These are phyloP conservation scores for Kitagawia praeruptora DNA, from an alignment of 129 eudicot species.

Conservation along the genomic window DNA sequence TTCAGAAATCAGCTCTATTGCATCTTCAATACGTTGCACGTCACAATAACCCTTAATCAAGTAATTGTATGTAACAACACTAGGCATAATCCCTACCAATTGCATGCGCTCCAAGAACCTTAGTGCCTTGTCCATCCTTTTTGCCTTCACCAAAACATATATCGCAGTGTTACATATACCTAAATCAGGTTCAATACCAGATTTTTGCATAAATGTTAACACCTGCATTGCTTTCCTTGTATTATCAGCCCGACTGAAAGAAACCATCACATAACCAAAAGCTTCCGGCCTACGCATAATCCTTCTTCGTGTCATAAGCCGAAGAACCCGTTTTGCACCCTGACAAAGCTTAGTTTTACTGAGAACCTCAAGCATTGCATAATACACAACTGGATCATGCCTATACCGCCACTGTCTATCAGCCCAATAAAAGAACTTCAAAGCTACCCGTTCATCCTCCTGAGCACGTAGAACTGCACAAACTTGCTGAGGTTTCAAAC, in stretches of 20 bases:
- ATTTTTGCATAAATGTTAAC: slow-evolving; percentile 57
- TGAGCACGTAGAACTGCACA: slow-evolving; percentile 53
- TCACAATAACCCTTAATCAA: slow-evolving; percentile 89
- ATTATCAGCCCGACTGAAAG: slow-evolving; percentile 69
- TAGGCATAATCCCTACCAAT: slow-evolving; percentile 49
- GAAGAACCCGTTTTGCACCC: slow-evolving; percentile 63
- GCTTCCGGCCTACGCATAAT: slow-evolving; percentile 33
- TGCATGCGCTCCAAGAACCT: slow-evolving; percentile 62
- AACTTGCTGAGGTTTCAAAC: slow-evolving; percentile 60
- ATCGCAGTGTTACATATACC: slow-evolving; percentile 53
- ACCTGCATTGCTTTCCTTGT: slow-evolving; percentile 61
- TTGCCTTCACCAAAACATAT: slow-evolving; percentile 61
- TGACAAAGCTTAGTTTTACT: slow-evolving; percentile 68
- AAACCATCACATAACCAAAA: slow-evolving; percentile 64
- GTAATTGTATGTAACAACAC: slow-evolving; percentile 69
- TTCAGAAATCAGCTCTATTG: slow-evolving; percentile 39
- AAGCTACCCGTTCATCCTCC: slow-evolving; percentile 65
- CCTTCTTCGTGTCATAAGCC: slow-evolving; percentile 58
- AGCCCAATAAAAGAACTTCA: slow-evolving; percentile 79
- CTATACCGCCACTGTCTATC: slow-evolving; percentile 79
- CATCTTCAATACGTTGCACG: slow-evolving; percentile 40
- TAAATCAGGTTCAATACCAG: slow-evolving; percentile 47
- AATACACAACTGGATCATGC: slow-evolving; percentile 61
- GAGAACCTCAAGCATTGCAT: slow-evolving; percentile 63
- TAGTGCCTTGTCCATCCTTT: slow-evolving; percentile 55